These are phyloP conservation scores for Dioszegia hungarica DNA, from an alignment of 768 basidiomycete species.

Conservation along the genomic window DNA sequence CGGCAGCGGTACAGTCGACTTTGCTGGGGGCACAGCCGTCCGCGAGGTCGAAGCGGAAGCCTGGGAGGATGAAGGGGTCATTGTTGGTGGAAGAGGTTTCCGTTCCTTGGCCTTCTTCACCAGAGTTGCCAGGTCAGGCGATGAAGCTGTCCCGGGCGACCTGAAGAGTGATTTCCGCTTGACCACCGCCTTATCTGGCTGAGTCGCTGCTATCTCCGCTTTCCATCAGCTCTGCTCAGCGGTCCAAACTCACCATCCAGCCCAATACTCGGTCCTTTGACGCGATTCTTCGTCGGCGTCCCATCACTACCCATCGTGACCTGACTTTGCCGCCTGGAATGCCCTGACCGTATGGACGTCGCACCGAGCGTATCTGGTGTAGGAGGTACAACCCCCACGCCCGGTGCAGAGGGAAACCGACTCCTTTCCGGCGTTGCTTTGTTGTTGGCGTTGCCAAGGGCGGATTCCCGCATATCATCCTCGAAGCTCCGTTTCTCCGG, in stretches of 20 bases:
- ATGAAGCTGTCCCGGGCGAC: constrained; percentile 80
- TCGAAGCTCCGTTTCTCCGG: constrained; percentile 35
- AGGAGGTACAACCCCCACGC: constrained; percentile 5
- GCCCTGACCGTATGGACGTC: not conserved
- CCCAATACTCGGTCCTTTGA: constrained; percentile 8
- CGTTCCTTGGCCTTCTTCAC: constrained; percentile 69
- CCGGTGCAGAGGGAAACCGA: not conserved
- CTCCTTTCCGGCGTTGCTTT: not conserved
- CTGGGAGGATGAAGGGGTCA: not conserved
- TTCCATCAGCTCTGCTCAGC: constrained; percentile 5
- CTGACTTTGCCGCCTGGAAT: constrained; percentile 1
- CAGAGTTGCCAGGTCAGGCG: constrained; percentile 84
- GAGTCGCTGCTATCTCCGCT: constrained; percentile 20
- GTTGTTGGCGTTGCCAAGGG: no score
- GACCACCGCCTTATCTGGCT: constrained; percentile 25
- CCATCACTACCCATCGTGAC: constrained; percentile 7
- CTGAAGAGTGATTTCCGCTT: constrained; percentile 82
- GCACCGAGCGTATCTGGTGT: no score
- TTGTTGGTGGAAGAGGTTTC: not conserved
- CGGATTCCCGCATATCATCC: constrained; percentile 19
- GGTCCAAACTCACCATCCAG: constrained; percentile 17
- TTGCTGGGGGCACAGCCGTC: not conserved
- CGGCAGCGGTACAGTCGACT: no score
- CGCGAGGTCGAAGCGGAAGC: not conserved
- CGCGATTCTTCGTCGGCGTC: constrained; percentile 3